Evolutionary conservation across 192 early-diverging fungal genomes (phyloP).

Genomic region (Blastocladiella britannica): DNA sequence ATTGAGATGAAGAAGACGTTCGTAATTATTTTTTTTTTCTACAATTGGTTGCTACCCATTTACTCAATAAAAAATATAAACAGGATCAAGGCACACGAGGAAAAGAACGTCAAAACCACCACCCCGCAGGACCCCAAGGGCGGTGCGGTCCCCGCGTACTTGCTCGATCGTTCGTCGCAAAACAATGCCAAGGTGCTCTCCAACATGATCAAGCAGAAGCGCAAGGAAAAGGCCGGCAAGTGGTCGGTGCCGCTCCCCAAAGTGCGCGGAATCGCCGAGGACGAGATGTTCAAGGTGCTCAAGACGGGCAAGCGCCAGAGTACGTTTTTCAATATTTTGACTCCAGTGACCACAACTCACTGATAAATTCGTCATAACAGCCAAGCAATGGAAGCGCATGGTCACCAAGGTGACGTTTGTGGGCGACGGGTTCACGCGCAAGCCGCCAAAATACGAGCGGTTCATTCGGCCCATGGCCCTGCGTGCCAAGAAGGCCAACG

Average conservation of each 20-base stretch:
- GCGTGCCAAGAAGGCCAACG: constrained; percentile 95
- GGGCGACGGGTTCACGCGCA: constrained; percentile 94
- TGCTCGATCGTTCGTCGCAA: constrained; percentile 95
- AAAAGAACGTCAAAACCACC: constrained; percentile 88
- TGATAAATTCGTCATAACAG: no score
- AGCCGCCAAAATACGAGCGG: constrained; percentile 97
- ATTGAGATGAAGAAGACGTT: constrained; percentile 99
- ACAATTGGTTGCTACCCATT: neutral
- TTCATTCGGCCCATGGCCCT: constrained; percentile 95
- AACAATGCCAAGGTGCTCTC: constrained; percentile 87
- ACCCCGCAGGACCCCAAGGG: constrained; percentile 67
- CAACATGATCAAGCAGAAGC: constrained; percentile 99
- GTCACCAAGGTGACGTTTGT: constrained; percentile 99
- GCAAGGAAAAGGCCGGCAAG: constrained; percentile 98
- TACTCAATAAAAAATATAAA: no score
- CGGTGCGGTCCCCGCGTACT: constrained; percentile 89
- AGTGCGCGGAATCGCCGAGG: constrained; percentile 96
- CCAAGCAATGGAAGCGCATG: constrained; percentile 96
- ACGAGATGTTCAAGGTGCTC: constrained; percentile 96
- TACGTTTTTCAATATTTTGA: constrained; percentile 7
- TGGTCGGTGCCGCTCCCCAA: constrained; percentile 94
- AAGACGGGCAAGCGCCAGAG: constrained; percentile 81
- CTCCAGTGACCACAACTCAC: neutral
- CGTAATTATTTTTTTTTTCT: constrained; percentile 5
- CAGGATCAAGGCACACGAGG: constrained; percentile 92